A percentile compares a stretch with the other conserved stretches of the same genome.
Conservation (phyloP, 768 basidiomycete species). For the Pleurotus djamor region DNA sequence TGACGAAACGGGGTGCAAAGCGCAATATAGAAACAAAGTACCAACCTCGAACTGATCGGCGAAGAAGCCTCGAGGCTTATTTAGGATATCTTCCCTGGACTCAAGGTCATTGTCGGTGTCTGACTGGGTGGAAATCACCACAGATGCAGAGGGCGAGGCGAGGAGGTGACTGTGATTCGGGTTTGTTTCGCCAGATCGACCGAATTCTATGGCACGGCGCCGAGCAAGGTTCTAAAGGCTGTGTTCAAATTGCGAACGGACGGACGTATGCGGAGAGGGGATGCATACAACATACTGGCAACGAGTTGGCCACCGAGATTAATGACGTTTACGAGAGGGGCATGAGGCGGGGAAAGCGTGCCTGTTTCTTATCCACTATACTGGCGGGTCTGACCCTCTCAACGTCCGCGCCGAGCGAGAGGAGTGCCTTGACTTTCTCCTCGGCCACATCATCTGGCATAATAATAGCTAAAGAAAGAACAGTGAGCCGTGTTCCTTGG, state of each 20-base stretch:
- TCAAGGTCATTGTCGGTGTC: constrained; percentile 27
- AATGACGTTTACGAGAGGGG: background rate
- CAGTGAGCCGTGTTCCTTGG: constrained; percentile 3
- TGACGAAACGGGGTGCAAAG: background rate
- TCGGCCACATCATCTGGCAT: constrained; percentile 89
- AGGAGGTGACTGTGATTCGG: constrained; percentile 25
- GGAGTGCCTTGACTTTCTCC: constrained; percentile 87
- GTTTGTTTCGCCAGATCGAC: constrained; percentile 31
- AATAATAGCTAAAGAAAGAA: constrained; percentile 64
- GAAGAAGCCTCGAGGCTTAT: constrained; percentile 80
- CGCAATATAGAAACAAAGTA: too few species aligned
- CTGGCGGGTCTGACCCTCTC: constrained; percentile 91
- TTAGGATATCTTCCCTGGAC: constrained; percentile 38
- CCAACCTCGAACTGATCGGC: constrained; percentile 90
- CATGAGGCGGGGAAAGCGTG: constrained; percentile 28
- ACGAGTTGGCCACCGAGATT: too few species aligned
- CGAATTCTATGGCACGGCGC: constrained; percentile 75
- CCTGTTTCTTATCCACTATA: constrained; percentile 96
- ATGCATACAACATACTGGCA: constrained; percentile 69
- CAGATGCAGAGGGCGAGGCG: constrained; percentile 41
- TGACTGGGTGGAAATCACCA: constrained; percentile 53
- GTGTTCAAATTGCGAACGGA: background rate
- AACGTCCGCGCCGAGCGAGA: constrained; percentile 85
- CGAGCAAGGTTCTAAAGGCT: constrained; percentile 80
- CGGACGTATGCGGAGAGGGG: background rate